Percentiles rank a stretch among this genome's conserved stretches.
These are phyloP conservation scores for Colletotrichum orchidophilum DNA, from an alignment of 2,329 filamentous ascomycete species.

Conservation along the genomic window DNA sequence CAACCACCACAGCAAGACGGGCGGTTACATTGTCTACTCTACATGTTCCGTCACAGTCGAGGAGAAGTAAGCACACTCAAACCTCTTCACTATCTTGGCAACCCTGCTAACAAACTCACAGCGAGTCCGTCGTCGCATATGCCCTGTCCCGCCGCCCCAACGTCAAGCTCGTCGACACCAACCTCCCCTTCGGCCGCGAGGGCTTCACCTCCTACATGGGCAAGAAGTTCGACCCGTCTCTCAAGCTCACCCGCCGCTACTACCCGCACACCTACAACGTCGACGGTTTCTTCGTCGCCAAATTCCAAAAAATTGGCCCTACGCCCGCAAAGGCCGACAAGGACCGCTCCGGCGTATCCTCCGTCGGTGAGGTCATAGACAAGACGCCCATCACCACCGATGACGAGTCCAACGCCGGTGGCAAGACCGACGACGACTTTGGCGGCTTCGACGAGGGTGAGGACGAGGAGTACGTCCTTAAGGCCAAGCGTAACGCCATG, in stretches of 20 bases:
- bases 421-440: slow-evolving; percentile 60
- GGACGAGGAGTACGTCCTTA: slow-evolving; percentile 76
- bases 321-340: slow-evolving; percentile 65
- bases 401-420: slow-evolving; percentile 50
- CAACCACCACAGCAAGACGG: slow-evolving; percentile 89
- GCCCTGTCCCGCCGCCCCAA: slow-evolving; percentile 92
- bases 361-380: slow-evolving; percentile 64
- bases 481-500: slow-evolving; percentile 78
- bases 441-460: slow-evolving; percentile 80
- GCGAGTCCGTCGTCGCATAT: slow-evolving; percentile 94
- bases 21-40: slow-evolving; percentile 95
- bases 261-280: slow-evolving; percentile 95
- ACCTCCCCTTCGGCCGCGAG: slow-evolving; percentile 88
- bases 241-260: slow-evolving; percentile 85
- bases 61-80: slow-evolving; percentile 61
- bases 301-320: slow-evolving; percentile 91
- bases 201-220: slow-evolving; percentile 92
- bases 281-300: slow-evolving; percentile 97
- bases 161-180: slow-evolving; percentile 91
- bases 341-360: slow-evolving; percentile 37
- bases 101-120: slow-evolving; percentile 44
- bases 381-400: slow-evolving; percentile 71
- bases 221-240: slow-evolving; percentile 87
- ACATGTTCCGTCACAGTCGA: slow-evolving; percentile 95
- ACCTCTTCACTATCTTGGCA: neutral